These are phyloP conservation scores for Phytophthora ramorum DNA, from an alignment of 352 stramenopile species.

Conservation along the genomic window DNA sequence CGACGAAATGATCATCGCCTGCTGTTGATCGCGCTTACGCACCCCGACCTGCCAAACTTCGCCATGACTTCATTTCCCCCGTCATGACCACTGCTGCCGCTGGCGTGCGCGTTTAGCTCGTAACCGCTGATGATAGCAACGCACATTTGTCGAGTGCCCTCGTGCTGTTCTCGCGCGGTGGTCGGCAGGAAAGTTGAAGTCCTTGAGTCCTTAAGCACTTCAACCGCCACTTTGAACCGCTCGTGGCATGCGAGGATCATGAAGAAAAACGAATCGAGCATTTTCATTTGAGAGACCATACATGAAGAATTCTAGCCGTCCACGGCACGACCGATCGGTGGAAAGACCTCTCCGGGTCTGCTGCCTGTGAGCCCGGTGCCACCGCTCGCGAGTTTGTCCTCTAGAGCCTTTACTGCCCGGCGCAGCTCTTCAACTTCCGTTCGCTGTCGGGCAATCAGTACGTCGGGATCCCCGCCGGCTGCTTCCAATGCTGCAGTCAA, in stretches of 20 bases:
- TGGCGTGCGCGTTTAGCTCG: too few relatives aligned
- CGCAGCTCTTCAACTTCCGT: constrained; percentile 82
- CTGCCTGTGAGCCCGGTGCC: background rate
- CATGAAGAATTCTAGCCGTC: constrained; percentile 29
- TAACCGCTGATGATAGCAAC: too few relatives aligned
- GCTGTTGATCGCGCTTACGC: too few relatives aligned
- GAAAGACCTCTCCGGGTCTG: constrained; percentile 36
- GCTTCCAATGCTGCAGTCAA: constrained; percentile 28
- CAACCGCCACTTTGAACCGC: too few relatives aligned
- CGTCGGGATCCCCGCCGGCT: constrained; percentile 53
- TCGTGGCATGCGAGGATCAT: too few relatives aligned
- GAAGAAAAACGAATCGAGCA: background rate
- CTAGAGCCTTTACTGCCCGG: constrained; percentile 76
- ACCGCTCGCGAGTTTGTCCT: constrained; percentile 58
- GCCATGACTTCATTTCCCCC: too few relatives aligned
- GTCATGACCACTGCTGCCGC: too few relatives aligned
- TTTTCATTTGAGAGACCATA: background rate
- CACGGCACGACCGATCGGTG: constrained; percentile 42
- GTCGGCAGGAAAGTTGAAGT: background rate
- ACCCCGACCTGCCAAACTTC: too few relatives aligned
- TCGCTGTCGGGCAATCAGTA: constrained; percentile 62
- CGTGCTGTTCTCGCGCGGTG: too few relatives aligned
- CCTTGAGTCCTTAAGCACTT: too few relatives aligned
- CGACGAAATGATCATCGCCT: too few relatives aligned
- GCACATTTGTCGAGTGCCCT: too few relatives aligned